Conservation (phyloP, 2,329 filamentous ascomycete species). For the Neonectria punicea region DNA sequence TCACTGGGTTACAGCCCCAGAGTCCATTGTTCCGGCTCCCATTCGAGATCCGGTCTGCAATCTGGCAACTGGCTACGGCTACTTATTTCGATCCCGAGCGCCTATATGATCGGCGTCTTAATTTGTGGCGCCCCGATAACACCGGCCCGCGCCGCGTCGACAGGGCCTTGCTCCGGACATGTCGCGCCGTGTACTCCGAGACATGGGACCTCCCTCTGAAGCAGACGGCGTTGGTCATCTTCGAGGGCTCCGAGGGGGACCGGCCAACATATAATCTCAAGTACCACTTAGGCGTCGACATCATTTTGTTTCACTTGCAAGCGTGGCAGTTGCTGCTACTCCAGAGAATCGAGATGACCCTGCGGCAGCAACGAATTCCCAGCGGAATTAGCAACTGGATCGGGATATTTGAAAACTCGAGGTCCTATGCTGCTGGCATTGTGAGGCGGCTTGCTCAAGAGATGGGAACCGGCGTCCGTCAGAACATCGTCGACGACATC, state of each 20-base stretch:
- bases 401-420: neutral
- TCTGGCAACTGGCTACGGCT: constrained; percentile 7
- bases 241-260: neutral
- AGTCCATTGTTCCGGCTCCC: constrained; percentile 10
- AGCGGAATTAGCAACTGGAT: neutral
- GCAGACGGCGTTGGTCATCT: constrained; percentile 13
- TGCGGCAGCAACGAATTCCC: neutral
- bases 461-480: neutral
- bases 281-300: neutral
- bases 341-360: constrained; percentile 12
- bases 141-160: constrained; percentile 7
- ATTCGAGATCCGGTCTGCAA: constrained; percentile 4
- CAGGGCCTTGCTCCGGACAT: constrained; percentile 14
- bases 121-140: constrained; percentile 8
- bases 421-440: neutral
- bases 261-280: neutral
- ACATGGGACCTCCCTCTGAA: constrained; percentile 19
- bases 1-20: neutral
- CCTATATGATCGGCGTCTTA: constrained; percentile 1
- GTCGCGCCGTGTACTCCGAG: constrained; percentile 17
- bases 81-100: constrained; percentile 8
- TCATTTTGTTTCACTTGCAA: neutral
- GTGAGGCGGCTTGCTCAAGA: neutral
- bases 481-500: constrained; percentile 6
- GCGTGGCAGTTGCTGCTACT: constrained; percentile 19